Conservation (phyloP, 768 basidiomycete genomes). For the Harrya chromipes region DNA sequence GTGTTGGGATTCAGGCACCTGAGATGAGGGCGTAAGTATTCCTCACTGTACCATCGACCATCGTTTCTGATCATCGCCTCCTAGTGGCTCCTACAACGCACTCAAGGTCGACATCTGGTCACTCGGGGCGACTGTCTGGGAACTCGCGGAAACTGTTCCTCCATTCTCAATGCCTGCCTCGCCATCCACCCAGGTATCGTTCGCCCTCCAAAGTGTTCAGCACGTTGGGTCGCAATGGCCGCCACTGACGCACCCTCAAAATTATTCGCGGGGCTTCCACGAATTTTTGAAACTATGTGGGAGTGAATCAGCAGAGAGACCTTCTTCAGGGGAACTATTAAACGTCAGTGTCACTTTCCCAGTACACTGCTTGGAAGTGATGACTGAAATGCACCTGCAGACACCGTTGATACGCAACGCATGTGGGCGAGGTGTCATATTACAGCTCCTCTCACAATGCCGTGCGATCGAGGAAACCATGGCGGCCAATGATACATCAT, state of each 20-base stretch:
- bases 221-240: constrained; percentile 63
- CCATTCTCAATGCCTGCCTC: constrained; percentile 55
- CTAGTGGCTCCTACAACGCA: constrained; percentile 65
- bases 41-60: not conserved
- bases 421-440: constrained; percentile 64
- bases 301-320: constrained; percentile 52
- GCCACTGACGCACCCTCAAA: constrained; percentile 51
- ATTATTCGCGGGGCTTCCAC: constrained; percentile 67
- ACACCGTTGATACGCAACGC: constrained; percentile 64
- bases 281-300: constrained; percentile 71
- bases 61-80: constrained; percentile 8
- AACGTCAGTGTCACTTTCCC: constrained; percentile 43
- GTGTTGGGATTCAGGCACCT: constrained; percentile 47
- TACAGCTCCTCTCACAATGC: constrained; percentile 65
- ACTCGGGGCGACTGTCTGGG: constrained; percentile 81
- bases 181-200: constrained; percentile 15
- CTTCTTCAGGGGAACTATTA: constrained; percentile 52
- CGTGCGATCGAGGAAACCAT: constrained; percentile 56
- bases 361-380: not conserved
- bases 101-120: constrained; percentile 81
- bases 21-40: constrained; percentile 65
- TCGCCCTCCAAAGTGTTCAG: constrained; percentile 39
- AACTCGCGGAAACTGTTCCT: constrained; percentile 70
- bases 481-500: constrained; percentile 12
- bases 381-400: constrained; percentile 33